Evolutionary conservation across 805 yeast species (phyloP).

Genomic region (Monosporozyma siamensis): DNA sequence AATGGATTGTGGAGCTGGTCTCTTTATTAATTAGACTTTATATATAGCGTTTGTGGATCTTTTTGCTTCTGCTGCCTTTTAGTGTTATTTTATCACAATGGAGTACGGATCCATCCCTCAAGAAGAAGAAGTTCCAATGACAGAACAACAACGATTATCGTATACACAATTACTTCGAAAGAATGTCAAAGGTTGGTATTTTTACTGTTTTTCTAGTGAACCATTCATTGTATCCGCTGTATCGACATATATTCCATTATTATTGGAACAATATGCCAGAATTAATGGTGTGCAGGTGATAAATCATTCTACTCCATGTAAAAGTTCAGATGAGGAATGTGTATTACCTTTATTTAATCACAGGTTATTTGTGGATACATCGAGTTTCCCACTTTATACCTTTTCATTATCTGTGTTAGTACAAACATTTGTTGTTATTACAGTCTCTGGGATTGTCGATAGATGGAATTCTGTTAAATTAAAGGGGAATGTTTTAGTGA

Average conservation of each 20-base stretch:
- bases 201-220: constrained; percentile 67
- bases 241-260: constrained; percentile 66
- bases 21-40: no score
- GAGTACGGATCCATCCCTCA: constrained; percentile 3
- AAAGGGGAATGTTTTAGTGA: constrained; percentile 45
- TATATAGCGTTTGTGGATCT: no score
- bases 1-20: no score
- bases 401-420: constrained; percentile 61
- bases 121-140: constrained; percentile 9
- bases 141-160: constrained; percentile 21
- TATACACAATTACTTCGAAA: not conserved
- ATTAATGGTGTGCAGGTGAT: constrained; percentile 55
- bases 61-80: not conserved
- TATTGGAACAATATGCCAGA: constrained; percentile 63
- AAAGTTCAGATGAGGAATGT: constrained; percentile 31
- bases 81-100: constrained; percentile 1
- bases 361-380: constrained; percentile 52
- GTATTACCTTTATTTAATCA: constrained; percentile 36
- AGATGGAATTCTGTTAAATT: constrained; percentile 35
- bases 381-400: constrained; percentile 65
- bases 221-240: constrained; percentile 75
- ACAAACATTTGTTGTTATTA: constrained; percentile 62
- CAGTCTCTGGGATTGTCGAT: constrained; percentile 70
- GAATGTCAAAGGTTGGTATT: constrained; percentile 56
- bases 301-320: constrained; percentile 53